phyloP scores from a whole-genome alignment of 441 rosid genomes.

The Brassica balearica region DNA sequence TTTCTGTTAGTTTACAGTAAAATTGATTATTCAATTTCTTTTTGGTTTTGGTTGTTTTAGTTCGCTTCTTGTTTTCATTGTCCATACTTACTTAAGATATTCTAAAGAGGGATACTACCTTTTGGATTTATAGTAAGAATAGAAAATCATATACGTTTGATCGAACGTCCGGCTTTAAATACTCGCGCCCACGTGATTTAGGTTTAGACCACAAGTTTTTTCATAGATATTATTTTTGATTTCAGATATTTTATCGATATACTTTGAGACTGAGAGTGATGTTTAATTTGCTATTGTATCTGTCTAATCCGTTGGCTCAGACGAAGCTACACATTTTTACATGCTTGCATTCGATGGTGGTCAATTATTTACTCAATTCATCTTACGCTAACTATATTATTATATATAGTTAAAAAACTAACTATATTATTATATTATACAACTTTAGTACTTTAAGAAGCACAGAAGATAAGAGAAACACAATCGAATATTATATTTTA shows the following conservation, averaged over 20 bases:
- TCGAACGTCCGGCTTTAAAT: background rate
- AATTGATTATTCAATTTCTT: background rate
- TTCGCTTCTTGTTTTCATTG: background rate
- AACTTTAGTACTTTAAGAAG: background rate
- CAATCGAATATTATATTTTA: background rate
- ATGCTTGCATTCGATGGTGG: background rate
- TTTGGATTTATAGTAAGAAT: background rate
- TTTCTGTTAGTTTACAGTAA: background rate
- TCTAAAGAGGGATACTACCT: background rate
- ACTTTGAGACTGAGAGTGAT: slow-evolving; percentile 3
- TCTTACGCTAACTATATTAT: background rate
- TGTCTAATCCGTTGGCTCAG: background rate
- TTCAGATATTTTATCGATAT: slow-evolving; percentile 1
- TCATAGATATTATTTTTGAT: background rate
- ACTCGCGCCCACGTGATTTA: slow-evolving; percentile 17
- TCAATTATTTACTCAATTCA: background rate
- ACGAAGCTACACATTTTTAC: background rate
- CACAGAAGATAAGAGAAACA: background rate
- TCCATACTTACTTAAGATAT: background rate
- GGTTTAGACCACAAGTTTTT: background rate
- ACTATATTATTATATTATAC: background rate
- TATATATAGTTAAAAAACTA: background rate
- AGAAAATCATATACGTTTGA: background rate
- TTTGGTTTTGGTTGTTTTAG: background rate
- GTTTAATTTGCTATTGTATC: background rate